Evolutionary conservation across 163 green algal genomes (phyloP).

Genomic region (Chlorella variabilis): DNA sequence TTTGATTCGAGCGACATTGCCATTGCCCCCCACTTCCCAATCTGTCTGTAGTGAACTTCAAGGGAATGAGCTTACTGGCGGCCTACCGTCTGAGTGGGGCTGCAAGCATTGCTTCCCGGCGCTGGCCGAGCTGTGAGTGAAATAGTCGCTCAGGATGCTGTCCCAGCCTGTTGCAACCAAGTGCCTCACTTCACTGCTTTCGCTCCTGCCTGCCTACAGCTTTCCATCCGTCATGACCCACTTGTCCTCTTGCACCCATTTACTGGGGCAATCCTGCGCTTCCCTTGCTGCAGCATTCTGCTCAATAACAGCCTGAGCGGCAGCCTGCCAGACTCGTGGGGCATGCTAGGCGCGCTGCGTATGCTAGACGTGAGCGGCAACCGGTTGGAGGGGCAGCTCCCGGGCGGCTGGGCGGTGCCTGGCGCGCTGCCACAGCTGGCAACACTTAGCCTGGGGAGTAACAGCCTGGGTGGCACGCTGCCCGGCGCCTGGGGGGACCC

Average conservation of each 20-base stretch:
- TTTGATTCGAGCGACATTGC: too few relatives aligned
- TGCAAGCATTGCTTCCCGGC: constrained; percentile 29
- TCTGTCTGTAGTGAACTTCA: constrained; percentile 16
- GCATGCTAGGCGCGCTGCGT: constrained; percentile 9
- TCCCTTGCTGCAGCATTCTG: not conserved
- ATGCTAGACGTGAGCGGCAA: constrained; percentile 34
- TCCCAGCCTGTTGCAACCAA: too few relatives aligned
- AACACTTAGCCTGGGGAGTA: not conserved
- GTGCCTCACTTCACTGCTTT: too few relatives aligned
- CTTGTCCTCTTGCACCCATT: not conserved
- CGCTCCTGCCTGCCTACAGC: not conserved
- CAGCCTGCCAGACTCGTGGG: constrained; percentile 34
- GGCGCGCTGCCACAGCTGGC: constrained; percentile 11
- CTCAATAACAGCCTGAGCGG: constrained; percentile 41
- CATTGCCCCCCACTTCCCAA: too few relatives aligned
- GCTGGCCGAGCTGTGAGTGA: constrained; percentile 24
- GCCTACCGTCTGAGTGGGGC: constrained; percentile 44
- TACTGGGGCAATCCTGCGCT: too few relatives aligned
- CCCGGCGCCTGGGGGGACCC: constrained; percentile 12
- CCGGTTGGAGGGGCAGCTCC: constrained; percentile 25
- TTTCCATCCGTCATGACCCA: not conserved
- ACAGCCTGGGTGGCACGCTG: constrained; percentile 33
- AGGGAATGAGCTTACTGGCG: constrained; percentile 35
- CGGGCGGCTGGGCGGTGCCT: not conserved
- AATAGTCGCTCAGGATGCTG: too few relatives aligned